Evolutionary conservation across 2,329 filamentous ascomycete species (phyloP).

Genomic region (Colletotrichum tropicale): DNA sequence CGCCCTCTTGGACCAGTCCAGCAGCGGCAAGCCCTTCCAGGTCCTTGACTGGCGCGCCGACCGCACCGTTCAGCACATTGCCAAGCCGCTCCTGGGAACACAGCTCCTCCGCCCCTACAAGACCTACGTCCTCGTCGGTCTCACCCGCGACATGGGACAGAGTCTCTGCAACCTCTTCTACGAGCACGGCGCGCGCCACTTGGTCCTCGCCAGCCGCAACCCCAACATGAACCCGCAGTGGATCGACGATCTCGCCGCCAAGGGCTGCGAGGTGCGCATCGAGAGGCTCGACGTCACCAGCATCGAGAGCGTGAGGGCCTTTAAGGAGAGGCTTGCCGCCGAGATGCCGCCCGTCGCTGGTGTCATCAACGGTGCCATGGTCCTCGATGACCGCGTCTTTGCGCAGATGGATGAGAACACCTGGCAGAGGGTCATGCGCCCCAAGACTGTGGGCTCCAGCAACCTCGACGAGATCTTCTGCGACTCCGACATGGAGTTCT

Average conservation of each 20-base stretch:
- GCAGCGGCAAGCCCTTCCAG: slow-evolving; percentile 26
- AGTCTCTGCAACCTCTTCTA: slow-evolving; percentile 42
- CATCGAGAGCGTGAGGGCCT: slow-evolving; percentile 10
- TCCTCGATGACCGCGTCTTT: slow-evolving; percentile 37
- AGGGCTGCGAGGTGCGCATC: slow-evolving; percentile 20
- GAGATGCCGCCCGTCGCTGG: slow-evolving; percentile 40
- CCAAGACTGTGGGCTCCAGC: slow-evolving; percentile 38
- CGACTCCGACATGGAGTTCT: slow-evolving; percentile 37
- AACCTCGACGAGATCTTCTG: slow-evolving; percentile 35
- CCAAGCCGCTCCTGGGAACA: slow-evolving; percentile 26
- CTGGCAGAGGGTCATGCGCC: slow-evolving; percentile 30
- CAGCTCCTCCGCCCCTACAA: slow-evolving; percentile 31
- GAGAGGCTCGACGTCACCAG: slow-evolving; percentile 26
- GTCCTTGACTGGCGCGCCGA: slow-evolving; percentile 44
- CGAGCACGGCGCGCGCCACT: slow-evolving; percentile 32
- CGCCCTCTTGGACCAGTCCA: slow-evolving; percentile 24
- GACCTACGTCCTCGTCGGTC: slow-evolving; percentile 36
- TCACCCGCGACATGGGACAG: slow-evolving; percentile 35
- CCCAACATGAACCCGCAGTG: slow-evolving; percentile 29
- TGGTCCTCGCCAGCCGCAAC: slow-evolving; percentile 41
- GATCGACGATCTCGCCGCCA: slow-evolving; percentile 16
- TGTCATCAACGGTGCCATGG: slow-evolving; percentile 42
- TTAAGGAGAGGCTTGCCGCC: slow-evolving; percentile 21
- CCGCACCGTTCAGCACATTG: slow-evolving; percentile 26
- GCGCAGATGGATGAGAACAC: slow-evolving; percentile 32